Percentiles rank a stretch among this genome's conserved stretches.
phyloP scores from a whole-genome alignment of 768 basidiomycete species.

The Amanita subjunquillea region DNA sequence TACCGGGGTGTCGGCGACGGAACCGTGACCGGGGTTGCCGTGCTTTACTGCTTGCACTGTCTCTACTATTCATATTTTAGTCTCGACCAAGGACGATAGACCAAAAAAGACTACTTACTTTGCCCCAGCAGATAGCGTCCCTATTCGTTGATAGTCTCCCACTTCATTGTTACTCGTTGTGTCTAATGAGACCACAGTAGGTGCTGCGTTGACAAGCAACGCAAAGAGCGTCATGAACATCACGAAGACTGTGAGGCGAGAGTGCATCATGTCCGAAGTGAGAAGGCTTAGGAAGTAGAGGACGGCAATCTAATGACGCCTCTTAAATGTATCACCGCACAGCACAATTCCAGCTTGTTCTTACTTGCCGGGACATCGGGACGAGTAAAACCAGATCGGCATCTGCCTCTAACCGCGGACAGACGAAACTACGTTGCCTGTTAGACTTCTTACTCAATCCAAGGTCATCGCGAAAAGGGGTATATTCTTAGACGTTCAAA shows the following conservation, averaged over 20 bases:
- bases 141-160: background rate
- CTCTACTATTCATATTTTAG: background rate
- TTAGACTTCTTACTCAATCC: background rate
- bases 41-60: background rate
- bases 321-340: slow-evolving; percentile 1
- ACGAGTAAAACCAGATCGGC: background rate
- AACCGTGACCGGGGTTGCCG: slow-evolving; percentile 1
- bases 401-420: slow-evolving; percentile 1
- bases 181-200: background rate
- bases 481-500: background rate
- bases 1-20: slow-evolving; percentile 13
- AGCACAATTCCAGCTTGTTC: background rate
- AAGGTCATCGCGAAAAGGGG: background rate
- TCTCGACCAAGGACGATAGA: background rate
- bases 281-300: background rate
- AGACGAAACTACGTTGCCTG: background rate
- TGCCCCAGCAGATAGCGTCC: background rate
- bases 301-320: background rate
- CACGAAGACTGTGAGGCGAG: slow-evolving; percentile 3
- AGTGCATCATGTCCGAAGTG: background rate
- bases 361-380: slow-evolving; percentile 1
- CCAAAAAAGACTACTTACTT: background rate
- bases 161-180: background rate
- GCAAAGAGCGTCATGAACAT: slow-evolving; percentile 4
- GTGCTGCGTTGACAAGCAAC: slow-evolving; percentile 4